Base-by-base conservation (phyloP, 345 rosid species). In the Murraya koenigii region DNA sequence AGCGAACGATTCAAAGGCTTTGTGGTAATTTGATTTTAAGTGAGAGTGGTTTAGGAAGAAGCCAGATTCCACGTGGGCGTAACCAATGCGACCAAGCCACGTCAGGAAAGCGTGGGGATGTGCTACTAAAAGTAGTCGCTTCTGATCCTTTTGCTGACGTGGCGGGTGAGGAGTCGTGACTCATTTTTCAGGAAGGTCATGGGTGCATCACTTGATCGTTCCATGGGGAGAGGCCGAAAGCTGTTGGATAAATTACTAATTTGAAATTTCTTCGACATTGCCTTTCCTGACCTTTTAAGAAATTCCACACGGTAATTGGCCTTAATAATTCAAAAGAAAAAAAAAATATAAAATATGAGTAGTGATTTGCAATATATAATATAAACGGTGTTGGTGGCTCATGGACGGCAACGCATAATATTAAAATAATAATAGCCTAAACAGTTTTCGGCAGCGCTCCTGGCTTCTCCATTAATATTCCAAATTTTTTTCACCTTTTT, bases 1-100 rank as follows among this genome's bases (percentile, higher is more conserved):
- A 66, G 59, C 83, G 81, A 83, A 62, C 84, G 76, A 79, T 79
- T 83, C 86, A 70, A 76, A 61, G 3, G 84, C 84, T 63, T 25
- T 1, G 26, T 14, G 38, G 36, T 8, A 7, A 49, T 20, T 63
- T 52, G 15, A 55, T 6, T 52, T 68, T 5, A 10, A 39, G 44
- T 36, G 58, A 7, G 69, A 3, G 5, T 28, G 4, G 28, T 55
- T 69, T 35, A 0, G 23, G 54, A 26, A 58, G 62, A 15, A 8
- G 22, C 32, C 20, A 55, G 32, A 47, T 55, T 74, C 79, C 66
- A 19, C 15, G 47, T 26, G 19, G 30, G 23, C 0, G 0, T 0
- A 2, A 0, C 81, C 74, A 77, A 69, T 80, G 22, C 41, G 4
- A 56, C 38, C 17, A 19, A 17, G 86, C 77, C 86, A 77, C 74